phyloP scores from a whole-genome alignment of 108 stramenopile species.

The Conticribra guillardii region DNA sequence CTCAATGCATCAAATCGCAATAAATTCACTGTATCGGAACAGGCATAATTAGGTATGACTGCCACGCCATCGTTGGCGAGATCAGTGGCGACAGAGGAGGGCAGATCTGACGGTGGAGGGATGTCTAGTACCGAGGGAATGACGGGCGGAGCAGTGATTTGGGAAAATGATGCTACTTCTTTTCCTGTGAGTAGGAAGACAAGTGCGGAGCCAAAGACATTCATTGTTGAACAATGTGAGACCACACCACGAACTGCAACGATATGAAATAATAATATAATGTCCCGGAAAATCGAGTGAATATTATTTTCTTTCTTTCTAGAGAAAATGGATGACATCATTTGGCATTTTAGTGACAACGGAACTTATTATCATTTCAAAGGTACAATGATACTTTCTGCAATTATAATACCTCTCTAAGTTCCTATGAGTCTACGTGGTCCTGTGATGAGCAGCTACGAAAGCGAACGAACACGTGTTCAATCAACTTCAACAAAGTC shows the following conservation, averaged over 20 bases:
- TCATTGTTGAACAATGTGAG: too few relatives aligned
- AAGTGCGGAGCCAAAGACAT: not conserved
- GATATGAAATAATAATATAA: not conserved
- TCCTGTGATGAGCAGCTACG: too few relatives aligned
- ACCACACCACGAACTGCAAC: not conserved
- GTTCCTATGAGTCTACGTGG: too few relatives aligned
- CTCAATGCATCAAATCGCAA: constrained; percentile 9
- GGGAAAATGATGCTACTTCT: not conserved
- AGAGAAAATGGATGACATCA: not conserved
- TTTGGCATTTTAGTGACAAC: not conserved
- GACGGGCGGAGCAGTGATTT: not conserved
- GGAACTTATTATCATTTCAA: too few relatives aligned
- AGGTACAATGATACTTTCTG: too few relatives aligned
- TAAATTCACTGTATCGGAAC: constrained; percentile 7
- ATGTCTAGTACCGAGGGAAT: constrained; percentile 5
- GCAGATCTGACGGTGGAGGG: constrained; percentile 2
- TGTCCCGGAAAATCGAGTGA: not conserved
- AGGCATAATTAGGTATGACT: constrained; percentile 8
- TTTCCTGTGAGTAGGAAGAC: not conserved
- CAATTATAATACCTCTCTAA: too few relatives aligned
- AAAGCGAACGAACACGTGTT: too few relatives aligned
- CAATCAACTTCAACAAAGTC: too few relatives aligned
- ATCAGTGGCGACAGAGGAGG: constrained; percentile 7
- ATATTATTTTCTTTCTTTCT: not conserved
- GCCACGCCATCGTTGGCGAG: constrained; percentile 10